Evolutionary conservation across 2,329 filamentous ascomycete species (phyloP).

Genomic region (Colletotrichum cereale): DNA sequence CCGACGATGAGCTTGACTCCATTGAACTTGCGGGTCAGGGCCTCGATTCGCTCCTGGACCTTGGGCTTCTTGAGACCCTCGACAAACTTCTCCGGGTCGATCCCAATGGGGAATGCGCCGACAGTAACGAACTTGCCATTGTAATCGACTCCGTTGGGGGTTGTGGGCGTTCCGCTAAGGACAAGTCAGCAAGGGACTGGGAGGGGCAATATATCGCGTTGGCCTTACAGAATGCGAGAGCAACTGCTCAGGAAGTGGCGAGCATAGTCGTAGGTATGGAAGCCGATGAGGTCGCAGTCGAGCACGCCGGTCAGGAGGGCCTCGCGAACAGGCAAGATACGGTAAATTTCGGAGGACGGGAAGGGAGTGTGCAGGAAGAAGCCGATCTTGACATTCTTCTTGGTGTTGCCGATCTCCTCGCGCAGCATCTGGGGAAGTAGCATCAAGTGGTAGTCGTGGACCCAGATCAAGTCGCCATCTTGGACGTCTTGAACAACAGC

Average conservation of each 20-base stretch:
- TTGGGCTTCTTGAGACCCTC: constrained; percentile 87
- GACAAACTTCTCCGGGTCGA: constrained; percentile 96
- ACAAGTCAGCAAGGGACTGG: background rate
- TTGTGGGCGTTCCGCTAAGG: constrained; percentile 75
- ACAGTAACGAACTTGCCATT: constrained; percentile 90
- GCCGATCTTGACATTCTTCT: constrained; percentile 95
- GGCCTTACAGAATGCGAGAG: constrained; percentile 84
- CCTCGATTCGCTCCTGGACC: constrained; percentile 88
- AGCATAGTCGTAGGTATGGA: constrained; percentile 99
- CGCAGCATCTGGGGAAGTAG: constrained; percentile 95
- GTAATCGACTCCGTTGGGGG: constrained; percentile 93
- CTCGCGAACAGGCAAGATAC: constrained; percentile 92
- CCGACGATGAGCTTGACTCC: constrained; percentile 97
- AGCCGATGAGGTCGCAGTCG: constrained; percentile 94
- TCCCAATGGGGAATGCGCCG: constrained; percentile 96
- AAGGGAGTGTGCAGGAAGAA: constrained; percentile 99
- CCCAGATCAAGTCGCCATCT: constrained; percentile 96
- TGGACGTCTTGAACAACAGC: constrained; percentile 87
- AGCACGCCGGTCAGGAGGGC: constrained; percentile 88
- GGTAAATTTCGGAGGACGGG: constrained; percentile 96
- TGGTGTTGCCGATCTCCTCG: constrained; percentile 83
- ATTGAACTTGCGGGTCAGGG: constrained; percentile 90
- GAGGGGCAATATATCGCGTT: background rate
- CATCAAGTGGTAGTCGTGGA: constrained; percentile 99
- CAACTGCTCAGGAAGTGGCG: constrained; percentile 97